These are phyloP conservation scores for Phytophthora fragariaefolia DNA, from an alignment of 352 stramenopile species.

Conservation along the genomic window DNA sequence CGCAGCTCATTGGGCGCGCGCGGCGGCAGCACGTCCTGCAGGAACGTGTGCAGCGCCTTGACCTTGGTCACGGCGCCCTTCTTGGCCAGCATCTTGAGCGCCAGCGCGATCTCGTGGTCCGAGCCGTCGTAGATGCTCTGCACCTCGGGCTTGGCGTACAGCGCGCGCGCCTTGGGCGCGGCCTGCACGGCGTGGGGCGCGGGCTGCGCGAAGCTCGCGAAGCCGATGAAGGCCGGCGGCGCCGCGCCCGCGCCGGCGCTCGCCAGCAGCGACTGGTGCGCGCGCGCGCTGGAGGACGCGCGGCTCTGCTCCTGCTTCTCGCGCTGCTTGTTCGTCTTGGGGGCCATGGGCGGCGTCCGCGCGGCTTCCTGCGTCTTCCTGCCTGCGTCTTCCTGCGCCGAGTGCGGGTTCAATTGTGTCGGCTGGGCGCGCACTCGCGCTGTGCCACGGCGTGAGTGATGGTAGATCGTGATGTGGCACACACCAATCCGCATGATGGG, in stretches of 20 bases:
- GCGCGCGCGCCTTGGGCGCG: conserved; percentile 21
- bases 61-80: conserved; percentile 83
- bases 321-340: conserved; percentile 90
- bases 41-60: conserved; percentile 77
- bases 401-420: too few relatives aligned
- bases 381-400: too few relatives aligned
- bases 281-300: conserved; percentile 80
- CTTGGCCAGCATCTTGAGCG: conserved; percentile 88
- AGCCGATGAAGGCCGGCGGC: conserved; percentile 69
- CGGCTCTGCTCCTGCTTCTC: conserved; percentile 86
- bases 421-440: too few relatives aligned
- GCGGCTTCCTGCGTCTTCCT: too few relatives aligned
- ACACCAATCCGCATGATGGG: conserved; percentile 1
- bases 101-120: conserved; percentile 79
- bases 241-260: conserved; percentile 31
- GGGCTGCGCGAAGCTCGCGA: conserved; percentile 64
- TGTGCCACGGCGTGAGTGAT: too few relatives aligned
- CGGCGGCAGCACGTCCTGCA: conserved; percentile 64
- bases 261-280: conserved; percentile 65
- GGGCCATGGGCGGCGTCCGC: conserved; percentile 31
- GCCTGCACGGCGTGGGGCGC: conserved; percentile 24
- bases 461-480: conserved; percentile 10
- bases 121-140: conserved; percentile 78
- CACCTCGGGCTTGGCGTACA: conserved; percentile 24
- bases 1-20: conserved; percentile 67